Evolutionary conservation across 495 filamentous ascomycete species (phyloP), one percentile per base, ranked within the genome.

Genomic region (Terfezia boudieri): DNA sequence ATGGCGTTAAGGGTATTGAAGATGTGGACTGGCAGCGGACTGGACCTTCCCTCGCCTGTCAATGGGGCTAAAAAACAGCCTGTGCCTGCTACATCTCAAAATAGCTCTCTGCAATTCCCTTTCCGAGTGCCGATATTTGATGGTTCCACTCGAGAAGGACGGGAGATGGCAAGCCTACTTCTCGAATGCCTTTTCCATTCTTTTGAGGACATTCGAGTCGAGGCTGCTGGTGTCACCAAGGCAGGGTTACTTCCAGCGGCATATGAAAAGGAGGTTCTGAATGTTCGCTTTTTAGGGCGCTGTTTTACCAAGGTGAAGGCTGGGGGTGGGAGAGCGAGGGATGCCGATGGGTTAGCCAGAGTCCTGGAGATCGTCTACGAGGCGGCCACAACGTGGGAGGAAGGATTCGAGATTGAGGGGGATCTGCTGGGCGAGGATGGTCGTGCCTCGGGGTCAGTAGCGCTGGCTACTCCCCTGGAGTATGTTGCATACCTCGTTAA

Each of bases 201-300:
- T 0, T 98, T 89, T 61, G 90, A 98, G 57, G 90, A 98, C 69
- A 82, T 96, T 10, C 74, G 90, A 56, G 76, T 75, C 41, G 69
- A 70, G 1, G 76, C 90, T 8, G 66, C 77, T 0, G 68, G 69
- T 7, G 67, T 86, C 11, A 26, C 6, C 11, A 22, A 20, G 49
- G n/a, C 22, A 2, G n/a, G 49, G 49, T 6, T 22, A 12, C n/a
- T 32, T 12, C 49, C n/a, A 26, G 2, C n/a, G n/a, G 2, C n/a
- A 12, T 12, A n/a, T 12, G 14, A 1, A 9, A 32, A 51, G 23
- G n/a, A 9, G 1, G 14, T 20, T 26, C n/a, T 51, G 4, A 23
- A 16, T 6, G 5, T 0, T 5, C 17, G 14, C 10, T 56, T 67
- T 52, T 8, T 65, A 10, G 43, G 46, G 17, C 49, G 55, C 20